Evolutionary conservation across 768 basidiomycete genomes (phyloP).

Genomic region (Rhodotorula sphaerocarpa): DNA sequence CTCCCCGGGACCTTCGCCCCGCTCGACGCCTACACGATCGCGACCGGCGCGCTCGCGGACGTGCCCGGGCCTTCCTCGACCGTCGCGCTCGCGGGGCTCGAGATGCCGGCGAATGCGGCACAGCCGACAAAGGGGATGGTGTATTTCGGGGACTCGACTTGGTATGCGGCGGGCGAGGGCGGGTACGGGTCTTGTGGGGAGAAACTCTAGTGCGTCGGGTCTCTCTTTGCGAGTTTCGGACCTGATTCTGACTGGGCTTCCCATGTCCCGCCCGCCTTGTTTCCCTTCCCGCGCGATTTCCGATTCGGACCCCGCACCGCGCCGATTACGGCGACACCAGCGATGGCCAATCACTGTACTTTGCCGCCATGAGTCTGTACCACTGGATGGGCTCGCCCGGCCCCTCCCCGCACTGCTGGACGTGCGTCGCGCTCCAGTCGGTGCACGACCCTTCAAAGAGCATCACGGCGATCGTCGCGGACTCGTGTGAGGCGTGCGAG

Average conservation of each 20-base stretch:
- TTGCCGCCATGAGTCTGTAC: neutral
- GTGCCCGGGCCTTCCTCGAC: neutral
- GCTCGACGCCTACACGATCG: conserved; percentile 8
- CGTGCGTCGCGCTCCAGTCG: conserved; percentile 11
- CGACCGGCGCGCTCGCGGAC: conserved; percentile 1
- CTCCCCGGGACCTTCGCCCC: conserved; percentile 13
- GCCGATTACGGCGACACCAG: no score
- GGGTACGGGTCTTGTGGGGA: conserved; percentile 17
- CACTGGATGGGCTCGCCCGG: conserved; percentile 26
- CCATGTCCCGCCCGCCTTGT: neutral
- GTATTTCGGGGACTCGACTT: conserved; percentile 14
- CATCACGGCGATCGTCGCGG: conserved; percentile 18
- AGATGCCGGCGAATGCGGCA: neutral
- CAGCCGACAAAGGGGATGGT: conserved; percentile 5
- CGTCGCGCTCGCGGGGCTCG: neutral
- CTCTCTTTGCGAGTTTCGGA: no score
- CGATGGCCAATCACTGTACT: neutral
- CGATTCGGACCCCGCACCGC: no score
- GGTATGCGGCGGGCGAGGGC: conserved; percentile 9
- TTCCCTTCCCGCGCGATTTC: no score
- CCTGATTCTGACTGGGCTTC: neutral
- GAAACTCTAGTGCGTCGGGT: conserved; percentile 4
- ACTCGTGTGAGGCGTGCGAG: conserved; percentile 20
- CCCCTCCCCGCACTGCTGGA: conserved; percentile 13
- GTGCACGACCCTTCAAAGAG: conserved; percentile 3